Percentiles rank a stretch among this genome's conserved stretches.
Evolutionary conservation across 441 rosid genomes (phyloP).

Genomic region (Gossypium davidsonii): DNA sequence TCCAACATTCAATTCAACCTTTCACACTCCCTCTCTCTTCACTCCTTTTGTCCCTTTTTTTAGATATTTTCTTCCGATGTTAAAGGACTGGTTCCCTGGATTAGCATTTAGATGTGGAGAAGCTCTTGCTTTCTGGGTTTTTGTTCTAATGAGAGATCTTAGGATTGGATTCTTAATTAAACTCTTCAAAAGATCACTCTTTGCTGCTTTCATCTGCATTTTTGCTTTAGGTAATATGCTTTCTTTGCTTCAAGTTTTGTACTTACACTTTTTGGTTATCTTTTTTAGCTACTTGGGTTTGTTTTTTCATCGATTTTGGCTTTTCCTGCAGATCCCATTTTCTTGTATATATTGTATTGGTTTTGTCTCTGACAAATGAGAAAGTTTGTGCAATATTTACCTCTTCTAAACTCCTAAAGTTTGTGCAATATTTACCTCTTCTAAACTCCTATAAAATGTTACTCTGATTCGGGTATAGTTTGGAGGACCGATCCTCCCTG

Average conservation of each 20-base stretch:
- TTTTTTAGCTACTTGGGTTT: neutral
- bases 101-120: slow-evolving; percentile 14
- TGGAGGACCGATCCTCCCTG: no score
- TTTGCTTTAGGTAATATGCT: slow-evolving; percentile 47
- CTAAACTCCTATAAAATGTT: neutral
- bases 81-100: slow-evolving; percentile 19
- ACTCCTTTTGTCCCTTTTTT: neutral
- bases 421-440: neutral
- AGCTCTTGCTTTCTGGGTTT: slow-evolving; percentile 25
- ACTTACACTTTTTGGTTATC: neutral
- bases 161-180: slow-evolving; percentile 17
- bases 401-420: neutral
- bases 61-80: neutral
- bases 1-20: neutral
- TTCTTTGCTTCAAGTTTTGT: neutral
- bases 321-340: neutral
- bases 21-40: neutral
- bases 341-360: neutral
- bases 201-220: slow-evolving; percentile 44
- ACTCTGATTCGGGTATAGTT: neutral
- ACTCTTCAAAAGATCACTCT: slow-evolving; percentile 27
- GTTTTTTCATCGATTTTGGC: neutral
- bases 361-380: neutral
- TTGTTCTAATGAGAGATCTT: slow-evolving; percentile 16
- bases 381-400: neutral